Base-by-base conservation (phyloP, 2,329 filamentous ascomycete species). In the Westerdykella aurantiaca region DNA sequence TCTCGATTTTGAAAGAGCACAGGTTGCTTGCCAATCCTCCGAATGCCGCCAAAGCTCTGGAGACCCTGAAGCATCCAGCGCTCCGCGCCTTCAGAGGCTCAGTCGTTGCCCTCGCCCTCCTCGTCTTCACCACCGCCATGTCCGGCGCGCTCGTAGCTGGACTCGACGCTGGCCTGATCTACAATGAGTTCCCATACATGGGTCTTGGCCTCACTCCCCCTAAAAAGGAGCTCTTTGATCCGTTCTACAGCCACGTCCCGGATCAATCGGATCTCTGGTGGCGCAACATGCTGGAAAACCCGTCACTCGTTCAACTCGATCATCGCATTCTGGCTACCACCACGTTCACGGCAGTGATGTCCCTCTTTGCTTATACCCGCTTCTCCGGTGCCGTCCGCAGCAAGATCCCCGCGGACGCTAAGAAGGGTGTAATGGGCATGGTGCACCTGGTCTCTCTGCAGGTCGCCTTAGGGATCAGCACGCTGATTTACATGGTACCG, bases 181-280 rank as follows among this genome's bases (percentile, higher is more conserved):
- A 98, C 76, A 98, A 98, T 67, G 89, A 98, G 69, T 97, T 98
- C 67, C 93, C 93, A 6, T 87, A 80, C 69, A 98, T 98, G 93
- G 93, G 93, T 7, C 69, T 81, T 3, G 88, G 89, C 10, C 72
- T 95, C 17, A 77, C 88, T 0, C 91, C 91, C 1, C 91, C 91
- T 1, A 81, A 78, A 60, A 76, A 80, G 9, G 91, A 97, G 71
- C 81, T 97, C 25, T 89, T 88, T 68, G 84, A 91, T 60, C 74
- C 79, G 31, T 94, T 88, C 72, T 96, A 96, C 77, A 84, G 82
- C 45, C 85, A 89, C 58, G 80, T 78, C 45, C 76, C 83, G 34
- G 88, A 95, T 64, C 74, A 79, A 34, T 83, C 82, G 11, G 94
- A 98, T 61, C 74, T 97, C 14, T 89, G 86, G 82, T 98, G 93